These are phyloP conservation scores for Colletotrichum higginsianum DNA, from an alignment of 2,329 filamentous ascomycete genomes.

Conservation along the genomic window DNA sequence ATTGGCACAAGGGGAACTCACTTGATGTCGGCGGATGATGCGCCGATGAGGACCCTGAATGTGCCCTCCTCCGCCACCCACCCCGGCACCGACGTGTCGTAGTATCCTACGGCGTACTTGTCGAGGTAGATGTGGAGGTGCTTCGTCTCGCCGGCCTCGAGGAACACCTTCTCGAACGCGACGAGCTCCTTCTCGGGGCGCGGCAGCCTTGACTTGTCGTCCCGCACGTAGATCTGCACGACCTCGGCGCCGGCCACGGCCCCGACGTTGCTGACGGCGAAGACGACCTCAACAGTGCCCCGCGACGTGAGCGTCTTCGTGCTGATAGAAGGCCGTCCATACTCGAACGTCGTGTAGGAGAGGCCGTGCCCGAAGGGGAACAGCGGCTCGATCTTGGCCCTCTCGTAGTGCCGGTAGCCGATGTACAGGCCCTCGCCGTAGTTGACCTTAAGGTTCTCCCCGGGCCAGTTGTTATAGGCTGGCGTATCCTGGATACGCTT, in stretches of 20 bases:
- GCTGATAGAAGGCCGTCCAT: slow-evolving; percentile 70
- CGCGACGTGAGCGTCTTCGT: slow-evolving; percentile 56
- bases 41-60: slow-evolving; percentile 74
- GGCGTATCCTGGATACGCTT: slow-evolving; percentile 75
- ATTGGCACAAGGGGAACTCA: slow-evolving; percentile 31
- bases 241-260: slow-evolving; percentile 71
- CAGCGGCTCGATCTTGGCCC: slow-evolving; percentile 69
- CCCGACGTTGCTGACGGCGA: slow-evolving; percentile 71
- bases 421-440: slow-evolving; percentile 83
- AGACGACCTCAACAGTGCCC: slow-evolving; percentile 59
- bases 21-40: slow-evolving; percentile 72
- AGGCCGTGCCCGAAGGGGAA: slow-evolving; percentile 84
- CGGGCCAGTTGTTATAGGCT: slow-evolving; percentile 80
- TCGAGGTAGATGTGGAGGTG: slow-evolving; percentile 63
- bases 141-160: slow-evolving; percentile 70
- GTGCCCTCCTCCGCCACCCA: slow-evolving; percentile 78
- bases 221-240: slow-evolving; percentile 78
- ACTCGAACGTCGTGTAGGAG: slow-evolving; percentile 79
- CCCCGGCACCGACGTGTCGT: slow-evolving; percentile 69
- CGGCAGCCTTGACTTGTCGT: slow-evolving; percentile 73
- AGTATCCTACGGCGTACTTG: slow-evolving; percentile 72
- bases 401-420: slow-evolving; percentile 82
- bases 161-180: slow-evolving; percentile 76
- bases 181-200: slow-evolving; percentile 80
- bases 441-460: slow-evolving; percentile 76